These are phyloP conservation scores for Microbotryum scabiosae DNA, from an alignment of 1,284 basidiomycete genomes.

Conservation along the genomic window DNA sequence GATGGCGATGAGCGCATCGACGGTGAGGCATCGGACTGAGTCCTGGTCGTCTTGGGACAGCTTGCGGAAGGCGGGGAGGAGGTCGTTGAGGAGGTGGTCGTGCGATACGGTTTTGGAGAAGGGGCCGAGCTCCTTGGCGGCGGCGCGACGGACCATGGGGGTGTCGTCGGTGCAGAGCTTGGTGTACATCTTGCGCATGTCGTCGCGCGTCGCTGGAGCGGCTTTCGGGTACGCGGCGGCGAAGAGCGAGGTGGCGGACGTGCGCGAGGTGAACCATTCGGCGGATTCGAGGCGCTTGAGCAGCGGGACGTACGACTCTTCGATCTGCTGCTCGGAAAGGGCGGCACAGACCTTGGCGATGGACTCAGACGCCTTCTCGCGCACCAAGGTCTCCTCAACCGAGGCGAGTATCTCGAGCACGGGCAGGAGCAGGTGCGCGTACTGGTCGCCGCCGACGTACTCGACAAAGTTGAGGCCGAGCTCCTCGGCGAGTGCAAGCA, in stretches of 20 bases:
- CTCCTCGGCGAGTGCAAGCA: conserved; percentile 93
- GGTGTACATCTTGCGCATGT: conserved; percentile 78
- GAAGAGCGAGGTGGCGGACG: conserved; percentile 90
- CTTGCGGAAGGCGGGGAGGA: conserved; percentile 86
- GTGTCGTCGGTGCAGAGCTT: conserved; percentile 88
- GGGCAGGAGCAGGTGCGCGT: conserved; percentile 81
- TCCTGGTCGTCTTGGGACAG: conserved; percentile 96
- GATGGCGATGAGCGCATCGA: conserved; percentile 91
- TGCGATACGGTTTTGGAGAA: conserved; percentile 68
- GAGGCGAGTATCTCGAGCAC: conserved; percentile 93
- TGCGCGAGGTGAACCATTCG: conserved; percentile 99
- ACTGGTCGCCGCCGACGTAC: conserved; percentile 84
- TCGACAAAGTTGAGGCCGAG: conserved; percentile 77
- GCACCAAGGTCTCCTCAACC: conserved; percentile 95
- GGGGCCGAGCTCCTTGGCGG: conserved; percentile 90
- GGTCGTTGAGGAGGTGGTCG: conserved; percentile 66
- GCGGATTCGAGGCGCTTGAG: conserved; percentile 81
- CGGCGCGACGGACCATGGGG: conserved; percentile 96
- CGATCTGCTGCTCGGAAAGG: conserved; percentile 71
- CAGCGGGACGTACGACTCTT: conserved; percentile 86
- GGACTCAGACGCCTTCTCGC: conserved; percentile 97
- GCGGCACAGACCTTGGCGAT: conserved; percentile 83
- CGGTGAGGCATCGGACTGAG: conserved; percentile 89
- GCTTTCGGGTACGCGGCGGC: conserved; percentile 66
- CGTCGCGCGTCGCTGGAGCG: conserved; percentile 59